Base-by-base conservation (phyloP, 805 yeast species). In the Ogataea pilisensis region DNA sequence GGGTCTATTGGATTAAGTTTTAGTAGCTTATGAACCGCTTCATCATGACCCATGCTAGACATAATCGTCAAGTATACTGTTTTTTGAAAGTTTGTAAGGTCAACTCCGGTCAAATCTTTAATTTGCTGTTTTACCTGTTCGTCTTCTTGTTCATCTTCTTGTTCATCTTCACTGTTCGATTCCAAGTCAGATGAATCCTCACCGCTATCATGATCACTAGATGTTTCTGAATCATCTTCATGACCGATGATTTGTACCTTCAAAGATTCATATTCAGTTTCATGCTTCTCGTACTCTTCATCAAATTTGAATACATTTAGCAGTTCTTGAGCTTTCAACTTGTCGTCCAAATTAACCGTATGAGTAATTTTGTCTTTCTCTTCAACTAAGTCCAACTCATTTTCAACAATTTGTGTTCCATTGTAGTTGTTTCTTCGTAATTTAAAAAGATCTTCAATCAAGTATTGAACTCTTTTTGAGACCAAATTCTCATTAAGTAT, bases 41-140 rank as follows among this genome's bases (percentile, higher is more conserved):
- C 99, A 50, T 87, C 95, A 5, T 90, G 80, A 0, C 95, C 82
- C 82, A 91, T 76, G 44, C 95, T 80, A 18, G 96, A 87, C 82
- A 86, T 88, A 8, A 93, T 67, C 0, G 91, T 82, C 22, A 90
- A 65, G 53, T 91, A 91, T 2, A 91, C 83, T 1, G 75, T 75
- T 51, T 87, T 87, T 50, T 87, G 87, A 50, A 79, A 78, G 37
- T 80, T 78, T 2, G 79, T 67, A 24, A 80, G 61, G 20, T 77
- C 77, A 0, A 80, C 64, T 35, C 82, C 82, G 0, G 95, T 85
- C 69, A 83, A 62, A 59, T 90, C 96, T 31, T 69, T 67, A 31
- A 82, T 70, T 37, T 63, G 61, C 24, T 53, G 49, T 42, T 46
- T 51, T 25, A 41, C 53, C 34, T 44, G 49, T 30, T 44, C 41